phyloP scores from a whole-genome alignment of 176 grass and related monocot species.

The Elymus sibiricus region DNA sequence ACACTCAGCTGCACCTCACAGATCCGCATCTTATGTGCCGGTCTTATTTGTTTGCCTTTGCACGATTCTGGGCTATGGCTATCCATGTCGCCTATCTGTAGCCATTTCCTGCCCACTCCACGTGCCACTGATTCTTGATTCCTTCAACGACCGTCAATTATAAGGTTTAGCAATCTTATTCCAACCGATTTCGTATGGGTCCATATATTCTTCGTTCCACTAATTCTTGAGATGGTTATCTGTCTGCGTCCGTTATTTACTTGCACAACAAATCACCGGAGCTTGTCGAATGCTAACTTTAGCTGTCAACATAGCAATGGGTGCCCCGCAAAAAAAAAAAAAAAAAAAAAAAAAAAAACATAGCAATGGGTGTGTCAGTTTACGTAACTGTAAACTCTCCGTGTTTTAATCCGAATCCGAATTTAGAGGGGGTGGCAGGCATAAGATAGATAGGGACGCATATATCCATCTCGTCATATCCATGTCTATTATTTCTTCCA shows the following conservation, averaged over 20 bases:
- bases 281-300: neutral
- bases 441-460: neutral
- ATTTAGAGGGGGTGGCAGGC: neutral
- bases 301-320: neutral
- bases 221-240: neutral
- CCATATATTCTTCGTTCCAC: neutral
- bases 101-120: neutral
- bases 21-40: slow-evolving; percentile 10
- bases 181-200: neutral
- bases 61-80: neutral
- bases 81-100: neutral
- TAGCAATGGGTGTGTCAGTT: neutral
- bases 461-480: neutral
- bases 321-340: too few species aligned
- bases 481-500: neutral
- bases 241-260: neutral
- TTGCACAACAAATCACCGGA: neutral
- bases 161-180: neutral
- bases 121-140: neutral
- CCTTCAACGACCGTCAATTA: neutral
- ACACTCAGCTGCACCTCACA: neutral
- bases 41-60: neutral
- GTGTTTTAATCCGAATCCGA: neutral
- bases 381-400: neutral
- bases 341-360: too few species aligned